phyloP scores from a whole-genome alignment of 495 filamentous ascomycete species.

The Cryomyces minteri region DNA sequence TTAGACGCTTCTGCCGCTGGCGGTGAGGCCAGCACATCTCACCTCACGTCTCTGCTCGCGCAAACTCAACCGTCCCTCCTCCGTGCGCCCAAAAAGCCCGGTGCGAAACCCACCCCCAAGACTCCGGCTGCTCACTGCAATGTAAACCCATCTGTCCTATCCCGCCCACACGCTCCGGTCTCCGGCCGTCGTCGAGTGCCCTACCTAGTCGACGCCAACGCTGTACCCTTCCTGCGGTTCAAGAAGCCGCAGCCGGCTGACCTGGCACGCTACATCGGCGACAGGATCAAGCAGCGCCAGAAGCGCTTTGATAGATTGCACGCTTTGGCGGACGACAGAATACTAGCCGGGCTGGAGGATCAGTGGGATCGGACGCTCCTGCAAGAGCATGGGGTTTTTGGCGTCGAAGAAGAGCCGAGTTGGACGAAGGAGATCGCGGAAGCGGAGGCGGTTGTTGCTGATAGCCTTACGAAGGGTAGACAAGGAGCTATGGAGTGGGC shows the following conservation, averaged over 20 bases:
- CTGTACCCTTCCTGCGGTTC: constrained; percentile 51
- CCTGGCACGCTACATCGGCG: constrained; percentile 35
- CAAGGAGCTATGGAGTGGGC: constrained; percentile 16
- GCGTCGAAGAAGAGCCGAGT: neutral
- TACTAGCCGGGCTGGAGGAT: constrained; percentile 37
- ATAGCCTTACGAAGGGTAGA: neutral
- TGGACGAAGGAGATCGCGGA: constrained; percentile 8
- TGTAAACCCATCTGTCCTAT: neutral
- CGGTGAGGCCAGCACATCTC: constrained; percentile 4
- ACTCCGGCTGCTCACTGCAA: neutral
- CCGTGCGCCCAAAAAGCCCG: neutral
- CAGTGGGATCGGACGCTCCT: constrained; percentile 26
- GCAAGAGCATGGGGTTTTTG: neutral
- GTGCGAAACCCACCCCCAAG: neutral
- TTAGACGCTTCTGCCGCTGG: constrained; percentile 16
- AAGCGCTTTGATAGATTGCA: constrained; percentile 18
- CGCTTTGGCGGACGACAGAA: constrained; percentile 18
- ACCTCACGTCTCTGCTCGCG: constrained; percentile 8
- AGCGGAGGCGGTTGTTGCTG: constrained; percentile 1
- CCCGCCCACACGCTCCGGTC: constrained; percentile 12
- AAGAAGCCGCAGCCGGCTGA: constrained; percentile 46
- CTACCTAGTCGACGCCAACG: constrained; percentile 33
- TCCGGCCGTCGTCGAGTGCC: constrained; percentile 42
- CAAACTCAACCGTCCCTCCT: constrained; percentile 7
- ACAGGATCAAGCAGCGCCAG: constrained; percentile 25